These are phyloP conservation scores for Plantago elongata DNA, from an alignment of 257 asterid genomes.

Conservation along the genomic window DNA sequence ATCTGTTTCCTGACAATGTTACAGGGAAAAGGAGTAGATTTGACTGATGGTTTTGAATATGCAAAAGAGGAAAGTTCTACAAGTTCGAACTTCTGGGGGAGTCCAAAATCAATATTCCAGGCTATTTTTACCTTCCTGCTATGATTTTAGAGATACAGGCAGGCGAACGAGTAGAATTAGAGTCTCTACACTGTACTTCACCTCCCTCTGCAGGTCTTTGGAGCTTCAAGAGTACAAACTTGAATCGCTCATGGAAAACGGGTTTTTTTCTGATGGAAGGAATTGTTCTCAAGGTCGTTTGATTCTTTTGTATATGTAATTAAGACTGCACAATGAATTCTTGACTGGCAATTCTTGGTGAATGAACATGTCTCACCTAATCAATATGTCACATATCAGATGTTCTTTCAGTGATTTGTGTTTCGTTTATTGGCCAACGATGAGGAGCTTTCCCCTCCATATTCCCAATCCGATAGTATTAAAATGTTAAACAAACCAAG, in stretches of 20 bases:
- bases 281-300: conserved; percentile 35
- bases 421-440: neutral
- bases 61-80: conserved; percentile 39
- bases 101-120: conserved; percentile 63
- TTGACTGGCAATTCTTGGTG: conserved; percentile 36
- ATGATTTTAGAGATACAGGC: conserved; percentile 16
- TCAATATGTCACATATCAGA: conserved; percentile 6
- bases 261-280: conserved; percentile 8
- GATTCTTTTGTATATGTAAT: conserved; percentile 34
- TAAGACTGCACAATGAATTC: conserved; percentile 23
- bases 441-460: no score
- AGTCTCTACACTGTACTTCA: neutral
- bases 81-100: conserved; percentile 37
- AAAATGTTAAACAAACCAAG: no score
- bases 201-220: neutral
- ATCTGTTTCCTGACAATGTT: conserved; percentile 11
- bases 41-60: conserved; percentile 35
- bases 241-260: conserved; percentile 3
- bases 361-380: conserved; percentile 3
- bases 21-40: conserved; percentile 63
- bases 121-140: conserved; percentile 73
- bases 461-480: no score
- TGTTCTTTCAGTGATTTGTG: neutral
- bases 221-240: conserved; percentile 4
- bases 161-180: neutral